Evolutionary conservation across 768 basidiomycete genomes (phyloP).

Genomic region (Collybia nuda): DNA sequence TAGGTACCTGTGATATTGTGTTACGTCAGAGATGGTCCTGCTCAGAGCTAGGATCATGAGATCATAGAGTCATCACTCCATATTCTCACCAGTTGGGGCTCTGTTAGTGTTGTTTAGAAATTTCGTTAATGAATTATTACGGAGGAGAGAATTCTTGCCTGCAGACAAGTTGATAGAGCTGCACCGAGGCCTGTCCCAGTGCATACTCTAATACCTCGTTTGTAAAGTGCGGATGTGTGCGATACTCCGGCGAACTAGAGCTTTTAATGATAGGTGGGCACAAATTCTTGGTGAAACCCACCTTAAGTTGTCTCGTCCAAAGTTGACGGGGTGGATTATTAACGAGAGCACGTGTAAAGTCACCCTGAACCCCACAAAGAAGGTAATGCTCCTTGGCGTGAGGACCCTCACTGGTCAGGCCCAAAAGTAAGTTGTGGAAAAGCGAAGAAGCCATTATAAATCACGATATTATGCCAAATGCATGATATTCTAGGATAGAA

Average conservation of each 20-base stretch:
- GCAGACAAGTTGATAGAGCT: constrained; percentile 76
- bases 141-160: constrained; percentile 46
- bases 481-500: constrained; percentile 80
- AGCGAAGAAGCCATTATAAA: constrained; percentile 16
- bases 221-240: constrained; percentile 75
- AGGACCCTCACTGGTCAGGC: constrained; percentile 57
- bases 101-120: constrained; percentile 23
- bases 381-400: constrained; percentile 77
- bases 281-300: constrained; percentile 21
- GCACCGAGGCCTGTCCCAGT: constrained; percentile 85
- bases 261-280: background rate
- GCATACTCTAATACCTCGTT: constrained; percentile 80
- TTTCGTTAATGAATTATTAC: background rate
- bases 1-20: constrained; percentile 52
- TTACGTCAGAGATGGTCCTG: no score
- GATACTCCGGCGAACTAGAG: constrained; percentile 77
- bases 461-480: constrained; percentile 82
- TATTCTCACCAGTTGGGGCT: constrained; percentile 45
- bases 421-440: constrained; percentile 2
- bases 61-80: constrained; percentile 10
- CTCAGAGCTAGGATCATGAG: constrained; percentile 9
- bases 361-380: constrained; percentile 84
- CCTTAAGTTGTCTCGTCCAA: constrained; percentile 84
- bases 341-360: constrained; percentile 76
- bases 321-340: constrained; percentile 67